phyloP scores from a whole-genome alignment of 1,284 basidiomycete genomes.

The Porodaedalea pini region DNA sequence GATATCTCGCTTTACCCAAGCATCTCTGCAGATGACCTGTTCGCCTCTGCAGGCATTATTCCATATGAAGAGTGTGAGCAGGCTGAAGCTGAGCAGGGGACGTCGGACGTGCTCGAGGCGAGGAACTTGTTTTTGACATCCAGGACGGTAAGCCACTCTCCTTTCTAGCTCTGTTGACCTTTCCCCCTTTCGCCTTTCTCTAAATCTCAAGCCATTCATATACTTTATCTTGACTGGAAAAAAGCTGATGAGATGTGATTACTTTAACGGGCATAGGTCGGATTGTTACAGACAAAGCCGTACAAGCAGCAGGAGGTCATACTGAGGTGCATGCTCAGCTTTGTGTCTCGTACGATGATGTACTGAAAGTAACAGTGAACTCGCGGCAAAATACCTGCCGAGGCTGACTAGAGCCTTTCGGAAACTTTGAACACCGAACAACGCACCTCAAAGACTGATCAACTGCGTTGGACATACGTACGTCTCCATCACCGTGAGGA shows the following conservation, averaged over 20 bases:
- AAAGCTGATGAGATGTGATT: not conserved
- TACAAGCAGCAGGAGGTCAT: not conserved
- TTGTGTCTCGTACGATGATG: too few relatives aligned
- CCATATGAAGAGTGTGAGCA: not conserved
- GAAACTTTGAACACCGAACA: conserved; percentile 26
- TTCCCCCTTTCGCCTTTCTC: too few relatives aligned
- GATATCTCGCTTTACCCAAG: too few relatives aligned
- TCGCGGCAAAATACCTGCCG: conserved; percentile 38
- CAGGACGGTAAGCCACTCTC: not conserved
- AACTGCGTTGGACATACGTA: conserved; percentile 35
- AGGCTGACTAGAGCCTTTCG: conserved; percentile 31
- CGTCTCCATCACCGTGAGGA: conserved; percentile 18
- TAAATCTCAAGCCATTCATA: too few relatives aligned
- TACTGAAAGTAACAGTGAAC: conserved; percentile 37
- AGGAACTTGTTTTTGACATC: not conserved
- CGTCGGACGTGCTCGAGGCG: not conserved
- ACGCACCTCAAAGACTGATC: conserved; percentile 30
- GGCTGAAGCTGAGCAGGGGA: not conserved
- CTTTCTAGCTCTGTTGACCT: too few relatives aligned
- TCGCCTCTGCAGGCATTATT: not conserved
- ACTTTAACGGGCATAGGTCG: not conserved
- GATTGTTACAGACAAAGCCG: not conserved
- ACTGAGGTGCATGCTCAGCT: too few relatives aligned
- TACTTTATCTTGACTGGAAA: not conserved
- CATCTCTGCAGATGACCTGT: not conserved